A percentile compares a stretch with the other conserved stretches of the same genome.
Conservation (phyloP, 2,329 filamentous ascomycete species). For the Colletotrichum lindemuthianum region DNA sequence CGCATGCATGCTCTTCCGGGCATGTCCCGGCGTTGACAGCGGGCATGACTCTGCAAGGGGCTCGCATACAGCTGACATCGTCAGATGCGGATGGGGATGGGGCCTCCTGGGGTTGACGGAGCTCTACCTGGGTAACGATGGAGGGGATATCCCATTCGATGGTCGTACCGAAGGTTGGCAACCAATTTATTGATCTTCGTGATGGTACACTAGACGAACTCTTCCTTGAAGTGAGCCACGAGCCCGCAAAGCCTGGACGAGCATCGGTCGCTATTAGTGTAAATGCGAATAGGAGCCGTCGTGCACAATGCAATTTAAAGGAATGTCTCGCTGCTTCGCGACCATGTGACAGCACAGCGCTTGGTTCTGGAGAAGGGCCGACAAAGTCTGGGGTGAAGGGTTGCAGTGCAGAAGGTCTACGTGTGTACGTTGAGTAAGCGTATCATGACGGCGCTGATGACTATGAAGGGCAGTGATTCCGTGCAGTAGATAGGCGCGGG, state of each 20-base stretch:
- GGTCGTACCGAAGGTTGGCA: neutral
- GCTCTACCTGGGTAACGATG: neutral
- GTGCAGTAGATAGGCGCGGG: neutral
- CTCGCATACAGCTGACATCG: slow-evolving; percentile 5
- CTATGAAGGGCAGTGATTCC: neutral
- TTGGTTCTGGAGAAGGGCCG: slow-evolving; percentile 32
- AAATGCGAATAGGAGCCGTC: no score
- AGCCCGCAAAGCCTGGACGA: neutral
- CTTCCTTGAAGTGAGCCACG: no score
- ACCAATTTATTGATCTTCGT: slow-evolving; percentile 11
- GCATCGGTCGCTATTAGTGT: neutral
- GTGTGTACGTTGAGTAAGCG: neutral
- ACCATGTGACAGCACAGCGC: slow-evolving; percentile 23
- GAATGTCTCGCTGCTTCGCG: slow-evolving; percentile 1
- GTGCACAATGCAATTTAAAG: neutral
- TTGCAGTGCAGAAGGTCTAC: slow-evolving; percentile 29
- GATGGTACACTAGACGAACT: neutral
- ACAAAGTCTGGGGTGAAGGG: slow-evolving; percentile 19
- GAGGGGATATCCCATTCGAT: slow-evolving; percentile 15
- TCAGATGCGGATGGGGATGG: slow-evolving; percentile 3
- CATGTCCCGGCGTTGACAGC: slow-evolving; percentile 21
- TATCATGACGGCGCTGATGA: neutral
- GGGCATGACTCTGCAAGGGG: slow-evolving; percentile 31
- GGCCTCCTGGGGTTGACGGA: neutral
- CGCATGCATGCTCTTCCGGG: slow-evolving; percentile 11